A percentile compares a stretch with the other conserved stretches of the same genome.
Conservation (phyloP, 768 basidiomycete species). For the Phlebiopsis flavidoalba region DNA sequence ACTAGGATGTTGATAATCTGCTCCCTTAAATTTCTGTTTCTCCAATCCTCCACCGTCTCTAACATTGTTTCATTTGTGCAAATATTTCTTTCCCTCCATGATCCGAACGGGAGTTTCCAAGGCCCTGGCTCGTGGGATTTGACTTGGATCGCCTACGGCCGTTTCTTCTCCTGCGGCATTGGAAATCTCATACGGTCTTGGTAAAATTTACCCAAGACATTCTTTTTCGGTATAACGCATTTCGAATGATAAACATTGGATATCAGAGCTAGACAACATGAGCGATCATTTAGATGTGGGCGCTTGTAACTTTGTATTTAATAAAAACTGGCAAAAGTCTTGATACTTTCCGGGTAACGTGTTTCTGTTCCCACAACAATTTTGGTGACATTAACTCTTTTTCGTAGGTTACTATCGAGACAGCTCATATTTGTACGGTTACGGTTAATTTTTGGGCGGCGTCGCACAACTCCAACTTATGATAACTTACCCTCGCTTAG, state of each 20-base stretch:
- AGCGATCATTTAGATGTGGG: too few species aligned
- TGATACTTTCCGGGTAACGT: constrained; percentile 17
- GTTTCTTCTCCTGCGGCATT: background rate
- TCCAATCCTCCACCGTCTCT: background rate
- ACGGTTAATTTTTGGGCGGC: background rate
- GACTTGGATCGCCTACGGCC: background rate
- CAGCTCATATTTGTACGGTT: constrained; percentile 17
- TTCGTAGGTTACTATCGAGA: constrained; percentile 17
- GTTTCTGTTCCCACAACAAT: background rate
- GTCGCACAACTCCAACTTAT: background rate
- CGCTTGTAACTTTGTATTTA: constrained; percentile 20
- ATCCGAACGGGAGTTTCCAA: background rate
- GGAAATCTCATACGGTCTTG: background rate
- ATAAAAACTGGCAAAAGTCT: constrained; percentile 18
- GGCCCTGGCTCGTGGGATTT: background rate
- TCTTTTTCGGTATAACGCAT: background rate
- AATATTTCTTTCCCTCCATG: background rate
- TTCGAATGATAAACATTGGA: too few species aligned
- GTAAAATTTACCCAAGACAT: background rate
- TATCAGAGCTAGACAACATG: too few species aligned
- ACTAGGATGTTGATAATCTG: background rate
- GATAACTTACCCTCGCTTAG: background rate
- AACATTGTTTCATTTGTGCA: background rate
- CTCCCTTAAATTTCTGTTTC: background rate
- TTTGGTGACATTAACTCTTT: background rate